A percentile compares a stretch with the other conserved stretches of the same genome.
phyloP scores from a whole-genome alignment of 78 protist genomes.

The Dictyostelium intermedium region DNA sequence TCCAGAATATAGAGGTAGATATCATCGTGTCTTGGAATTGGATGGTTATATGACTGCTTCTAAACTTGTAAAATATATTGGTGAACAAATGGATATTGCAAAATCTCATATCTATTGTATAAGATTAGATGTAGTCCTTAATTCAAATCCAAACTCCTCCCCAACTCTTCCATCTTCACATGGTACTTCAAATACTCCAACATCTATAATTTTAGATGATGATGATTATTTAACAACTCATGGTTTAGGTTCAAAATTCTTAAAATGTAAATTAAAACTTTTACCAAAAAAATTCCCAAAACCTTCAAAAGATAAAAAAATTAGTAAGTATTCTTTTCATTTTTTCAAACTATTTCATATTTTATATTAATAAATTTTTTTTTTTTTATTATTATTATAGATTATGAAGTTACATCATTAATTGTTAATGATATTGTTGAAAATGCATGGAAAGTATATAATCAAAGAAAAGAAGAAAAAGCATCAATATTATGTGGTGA shows the following conservation, averaged over 20 bases:
- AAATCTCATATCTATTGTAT: slow-evolving; percentile 43
- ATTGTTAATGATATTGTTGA: slow-evolving; percentile 41
- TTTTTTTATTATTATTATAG: neutral
- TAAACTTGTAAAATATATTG: neutral
- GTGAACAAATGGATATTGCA: slow-evolving; percentile 37
- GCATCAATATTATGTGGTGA: neutral
- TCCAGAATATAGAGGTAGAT: slow-evolving; percentile 35
- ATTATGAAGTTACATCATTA: slow-evolving; percentile 1
- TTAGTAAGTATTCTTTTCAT: neutral
- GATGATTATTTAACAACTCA: slow-evolving; percentile 16
- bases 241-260: slow-evolving; percentile 37
- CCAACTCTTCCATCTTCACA: neutral
- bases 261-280: slow-evolving; percentile 55
- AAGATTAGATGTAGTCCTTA: neutral
- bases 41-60: slow-evolving; percentile 43
- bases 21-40: slow-evolving; percentile 3
- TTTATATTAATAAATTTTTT: neutral
- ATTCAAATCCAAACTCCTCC: neutral
- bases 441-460: slow-evolving; percentile 1
- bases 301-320: slow-evolving; percentile 37
- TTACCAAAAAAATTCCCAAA: slow-evolving; percentile 46
- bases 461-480: neutral
- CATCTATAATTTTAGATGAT: neutral
- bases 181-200: neutral
- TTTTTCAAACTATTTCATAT: no score